A percentile compares a stretch with the other conserved stretches of the same genome.
phyloP scores from a whole-genome alignment of 805 yeast genomes.

The Debaryomyces castellii region DNA sequence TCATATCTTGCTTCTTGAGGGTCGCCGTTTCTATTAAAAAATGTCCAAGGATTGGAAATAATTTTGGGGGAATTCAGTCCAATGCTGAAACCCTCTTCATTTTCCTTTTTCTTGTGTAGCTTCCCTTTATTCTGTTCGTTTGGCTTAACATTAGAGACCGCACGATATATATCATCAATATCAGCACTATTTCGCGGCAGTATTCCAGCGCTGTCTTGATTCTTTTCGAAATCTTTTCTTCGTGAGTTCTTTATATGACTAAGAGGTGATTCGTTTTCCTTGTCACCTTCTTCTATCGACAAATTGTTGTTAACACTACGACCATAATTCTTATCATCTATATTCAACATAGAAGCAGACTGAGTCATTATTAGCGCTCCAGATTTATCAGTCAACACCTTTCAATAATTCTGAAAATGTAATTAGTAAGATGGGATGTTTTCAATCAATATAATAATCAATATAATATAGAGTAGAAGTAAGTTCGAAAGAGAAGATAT shows the following conservation, averaged over 20 bases:
- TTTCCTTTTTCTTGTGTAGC: background rate
- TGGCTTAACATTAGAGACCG: background rate
- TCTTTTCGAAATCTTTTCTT: background rate
- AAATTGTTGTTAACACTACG: background rate
- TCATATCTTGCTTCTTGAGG: constrained; percentile 31
- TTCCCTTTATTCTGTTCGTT: background rate
- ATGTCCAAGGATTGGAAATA: constrained; percentile 32
- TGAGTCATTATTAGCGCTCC: background rate
- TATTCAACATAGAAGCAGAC: background rate
- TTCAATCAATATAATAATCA: too few relatives aligned
- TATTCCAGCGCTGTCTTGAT: background rate
- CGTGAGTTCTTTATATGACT: background rate
- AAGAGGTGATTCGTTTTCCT: background rate
- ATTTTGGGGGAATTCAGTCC: constrained; percentile 19
- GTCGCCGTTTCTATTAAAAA: constrained; percentile 28
- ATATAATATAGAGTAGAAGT: background rate
- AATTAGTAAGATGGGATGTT: too few relatives aligned
- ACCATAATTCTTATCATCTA: background rate
- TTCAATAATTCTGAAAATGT: background rate
- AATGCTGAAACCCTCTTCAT: background rate
- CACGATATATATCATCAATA: background rate
- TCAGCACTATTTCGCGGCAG: background rate
- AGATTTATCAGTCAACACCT: background rate
- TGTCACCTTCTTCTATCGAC: background rate
- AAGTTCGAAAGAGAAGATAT: too few relatives aligned